phyloP scores from a whole-genome alignment of 768 basidiomycete species.

The Tremella fuciformis region DNA sequence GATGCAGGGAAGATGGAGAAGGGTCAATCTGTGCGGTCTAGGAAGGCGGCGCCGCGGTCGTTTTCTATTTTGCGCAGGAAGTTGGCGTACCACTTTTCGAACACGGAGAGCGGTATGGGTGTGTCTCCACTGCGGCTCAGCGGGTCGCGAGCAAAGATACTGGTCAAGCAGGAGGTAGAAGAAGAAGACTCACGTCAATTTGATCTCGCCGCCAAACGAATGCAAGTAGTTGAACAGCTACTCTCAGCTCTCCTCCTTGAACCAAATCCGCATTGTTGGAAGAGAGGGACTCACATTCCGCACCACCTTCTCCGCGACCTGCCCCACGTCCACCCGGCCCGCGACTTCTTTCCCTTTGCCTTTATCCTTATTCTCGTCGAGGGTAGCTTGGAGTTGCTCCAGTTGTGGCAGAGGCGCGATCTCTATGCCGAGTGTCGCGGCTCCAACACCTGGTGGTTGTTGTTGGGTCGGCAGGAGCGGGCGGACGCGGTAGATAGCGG shows the following conservation, averaged over 20 bases:
- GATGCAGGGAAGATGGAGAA: not conserved
- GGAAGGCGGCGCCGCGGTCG: slow-evolving; percentile 44
- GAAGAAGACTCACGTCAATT: slow-evolving; percentile 41
- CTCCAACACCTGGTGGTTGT: slow-evolving; percentile 7
- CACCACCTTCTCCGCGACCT: slow-evolving; percentile 50
- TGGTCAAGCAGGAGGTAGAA: not conserved
- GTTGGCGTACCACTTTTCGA: slow-evolving; percentile 50
- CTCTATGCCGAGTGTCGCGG: slow-evolving; percentile 49
- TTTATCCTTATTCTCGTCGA: slow-evolving; percentile 22
- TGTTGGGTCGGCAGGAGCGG: slow-evolving; percentile 7
- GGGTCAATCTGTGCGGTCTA: slow-evolving; percentile 26
- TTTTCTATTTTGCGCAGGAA: slow-evolving; percentile 47
- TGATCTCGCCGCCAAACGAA: slow-evolving; percentile 50
- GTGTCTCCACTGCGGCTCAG: slow-evolving; percentile 43
- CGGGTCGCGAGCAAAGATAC: not conserved
- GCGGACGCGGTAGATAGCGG: not conserved
- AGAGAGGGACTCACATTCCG: slow-evolving; percentile 44
- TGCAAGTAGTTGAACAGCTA: slow-evolving; percentile 52
- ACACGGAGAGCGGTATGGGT: slow-evolving; percentile 50
- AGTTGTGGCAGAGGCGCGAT: slow-evolving; percentile 40
- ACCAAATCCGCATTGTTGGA: not conserved
- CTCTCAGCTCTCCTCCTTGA: not conserved
- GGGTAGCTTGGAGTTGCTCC: slow-evolving; percentile 22
- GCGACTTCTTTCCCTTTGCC: slow-evolving; percentile 28
- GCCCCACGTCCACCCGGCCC: slow-evolving; percentile 37